These are phyloP conservation scores for Arthrobotrys musiformis DNA, from an alignment of 2,329 filamentous ascomycete genomes.

Conservation along the genomic window DNA sequence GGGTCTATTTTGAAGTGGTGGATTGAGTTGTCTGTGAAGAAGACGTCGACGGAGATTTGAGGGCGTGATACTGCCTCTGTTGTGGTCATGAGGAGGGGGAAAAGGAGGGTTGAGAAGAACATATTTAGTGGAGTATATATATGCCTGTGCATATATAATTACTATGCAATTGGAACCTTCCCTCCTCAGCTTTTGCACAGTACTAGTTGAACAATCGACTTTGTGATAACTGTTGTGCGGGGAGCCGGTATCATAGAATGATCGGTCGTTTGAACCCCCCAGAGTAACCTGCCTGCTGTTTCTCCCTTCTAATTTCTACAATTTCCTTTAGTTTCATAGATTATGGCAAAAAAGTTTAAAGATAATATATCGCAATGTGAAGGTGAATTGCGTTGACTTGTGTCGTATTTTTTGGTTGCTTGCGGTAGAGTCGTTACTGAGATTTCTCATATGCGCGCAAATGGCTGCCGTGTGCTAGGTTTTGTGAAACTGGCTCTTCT, in stretches of 20 bases:
- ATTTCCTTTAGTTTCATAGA: neutral
- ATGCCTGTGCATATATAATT: too few species aligned
- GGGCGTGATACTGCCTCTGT: neutral
- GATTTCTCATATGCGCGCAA: neutral
- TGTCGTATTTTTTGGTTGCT: conserved; percentile 2
- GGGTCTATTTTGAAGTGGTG: neutral
- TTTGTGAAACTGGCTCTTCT: neutral
- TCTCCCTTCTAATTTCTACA: too few species aligned
- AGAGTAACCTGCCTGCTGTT: too few species aligned
- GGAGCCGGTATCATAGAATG: neutral
- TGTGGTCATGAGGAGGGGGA: neutral
- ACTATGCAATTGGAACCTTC: too few species aligned
- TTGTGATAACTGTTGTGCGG: too few species aligned
- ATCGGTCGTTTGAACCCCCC: too few species aligned
- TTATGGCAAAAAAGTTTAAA: neutral
- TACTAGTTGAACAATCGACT: too few species aligned
- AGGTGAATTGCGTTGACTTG: neutral
- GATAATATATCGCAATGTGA: neutral
- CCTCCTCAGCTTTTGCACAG: too few species aligned
- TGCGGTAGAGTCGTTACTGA: neutral
- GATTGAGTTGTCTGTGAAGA: conserved; percentile 38
- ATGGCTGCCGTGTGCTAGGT: neutral
- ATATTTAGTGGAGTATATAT: neutral
- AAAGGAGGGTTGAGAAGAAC: neutral
- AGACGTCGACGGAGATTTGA: conserved; percentile 30